A percentile compares a stretch with the other conserved stretches of the same genome.
These are phyloP conservation scores for Schizophyllum amplum DNA, from an alignment of 1,284 basidiomycete species.

Conservation along the genomic window DNA sequence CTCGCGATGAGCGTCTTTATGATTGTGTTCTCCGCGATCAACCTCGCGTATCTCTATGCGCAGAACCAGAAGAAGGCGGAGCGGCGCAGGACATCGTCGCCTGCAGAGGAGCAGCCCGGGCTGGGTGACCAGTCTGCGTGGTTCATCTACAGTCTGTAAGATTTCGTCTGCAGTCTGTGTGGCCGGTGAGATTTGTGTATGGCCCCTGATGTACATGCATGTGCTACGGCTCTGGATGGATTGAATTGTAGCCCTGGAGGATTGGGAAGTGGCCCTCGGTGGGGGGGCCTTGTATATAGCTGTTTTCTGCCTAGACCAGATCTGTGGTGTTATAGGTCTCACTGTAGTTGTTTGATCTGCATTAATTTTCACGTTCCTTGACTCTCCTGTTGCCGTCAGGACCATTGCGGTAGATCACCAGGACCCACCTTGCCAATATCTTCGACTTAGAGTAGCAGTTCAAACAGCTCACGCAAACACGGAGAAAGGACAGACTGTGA, in stretches of 20 bases:
- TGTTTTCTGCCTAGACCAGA: background rate
- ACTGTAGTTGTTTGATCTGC: background rate
- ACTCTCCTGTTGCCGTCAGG: too few species aligned
- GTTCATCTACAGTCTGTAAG: conserved; percentile 16
- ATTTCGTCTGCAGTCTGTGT: background rate
- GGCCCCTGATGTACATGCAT: background rate
- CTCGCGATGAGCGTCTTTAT: conserved; percentile 26
- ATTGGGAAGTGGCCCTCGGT: background rate
- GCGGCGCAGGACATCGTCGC: conserved; percentile 7
- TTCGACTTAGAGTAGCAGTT: too few species aligned
- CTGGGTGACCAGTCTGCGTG: conserved; percentile 15
- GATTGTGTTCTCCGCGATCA: conserved; percentile 20
- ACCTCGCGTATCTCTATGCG: conserved; percentile 18
- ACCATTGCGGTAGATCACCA: too few species aligned
- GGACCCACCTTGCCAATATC: too few species aligned
- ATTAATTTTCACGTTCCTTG: too few species aligned
- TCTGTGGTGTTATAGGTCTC: background rate
- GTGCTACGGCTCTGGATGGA: background rate
- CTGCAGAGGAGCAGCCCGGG: conserved; percentile 10
- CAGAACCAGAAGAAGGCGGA: conserved; percentile 23
- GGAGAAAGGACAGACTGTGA: too few species aligned
- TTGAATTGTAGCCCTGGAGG: background rate
- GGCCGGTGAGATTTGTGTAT: background rate
- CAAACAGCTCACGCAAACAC: too few species aligned
- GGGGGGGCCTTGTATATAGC: background rate